Percentiles rank a stretch among this genome's conserved stretches.
Conservation (phyloP, 2,329 filamentous ascomycete genomes). For the Daldinia eschscholtzii region DNA sequence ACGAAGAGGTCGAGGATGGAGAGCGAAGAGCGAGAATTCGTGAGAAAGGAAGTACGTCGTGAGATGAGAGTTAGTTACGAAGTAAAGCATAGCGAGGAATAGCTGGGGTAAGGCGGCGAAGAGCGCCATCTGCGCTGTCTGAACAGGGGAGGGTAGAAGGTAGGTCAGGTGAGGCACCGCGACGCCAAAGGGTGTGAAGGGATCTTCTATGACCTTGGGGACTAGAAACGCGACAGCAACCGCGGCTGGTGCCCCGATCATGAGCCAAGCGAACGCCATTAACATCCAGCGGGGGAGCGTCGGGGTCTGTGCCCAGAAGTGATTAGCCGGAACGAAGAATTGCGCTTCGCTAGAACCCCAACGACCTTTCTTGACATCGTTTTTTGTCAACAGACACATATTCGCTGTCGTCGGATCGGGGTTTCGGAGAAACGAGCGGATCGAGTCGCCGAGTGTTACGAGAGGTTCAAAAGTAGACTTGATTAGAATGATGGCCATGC, state of each 20-base stretch:
- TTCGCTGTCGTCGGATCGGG: conserved; percentile 53
- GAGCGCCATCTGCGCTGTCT: conserved; percentile 51
- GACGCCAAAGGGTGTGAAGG: conserved; percentile 56
- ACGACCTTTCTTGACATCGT: conserved; percentile 58
- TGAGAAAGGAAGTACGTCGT: conserved; percentile 64
- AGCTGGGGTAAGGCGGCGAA: conserved; percentile 63
- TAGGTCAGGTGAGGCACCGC: conserved; percentile 55
- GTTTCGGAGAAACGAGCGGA: conserved; percentile 50
- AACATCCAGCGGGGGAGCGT: conserved; percentile 59
- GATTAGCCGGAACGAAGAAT: conserved; percentile 57
- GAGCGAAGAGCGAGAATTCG: conserved; percentile 62
- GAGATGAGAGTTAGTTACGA: conserved; percentile 61
- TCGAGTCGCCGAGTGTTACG: conserved; percentile 51
- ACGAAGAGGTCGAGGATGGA: conserved; percentile 56
- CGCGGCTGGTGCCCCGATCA: conserved; percentile 55
- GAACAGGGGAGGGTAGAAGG: conserved; percentile 42
- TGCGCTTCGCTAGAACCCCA: conserved; percentile 61
- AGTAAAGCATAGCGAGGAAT: conserved; percentile 62
- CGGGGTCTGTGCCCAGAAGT: conserved; percentile 62
- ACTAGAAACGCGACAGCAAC: conserved; percentile 56
- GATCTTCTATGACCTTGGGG: conserved; percentile 27
- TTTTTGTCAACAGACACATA: conserved; percentile 62
- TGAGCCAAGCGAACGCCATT: conserved; percentile 57
- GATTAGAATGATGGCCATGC: conserved; percentile 47
- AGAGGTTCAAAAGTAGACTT: conserved; percentile 50